A percentile compares a stretch with the other conserved stretches of the same genome.
Evolutionary conservation across 495 filamentous ascomycete genomes (phyloP).

Genomic region (Lepidopterella palustris): DNA sequence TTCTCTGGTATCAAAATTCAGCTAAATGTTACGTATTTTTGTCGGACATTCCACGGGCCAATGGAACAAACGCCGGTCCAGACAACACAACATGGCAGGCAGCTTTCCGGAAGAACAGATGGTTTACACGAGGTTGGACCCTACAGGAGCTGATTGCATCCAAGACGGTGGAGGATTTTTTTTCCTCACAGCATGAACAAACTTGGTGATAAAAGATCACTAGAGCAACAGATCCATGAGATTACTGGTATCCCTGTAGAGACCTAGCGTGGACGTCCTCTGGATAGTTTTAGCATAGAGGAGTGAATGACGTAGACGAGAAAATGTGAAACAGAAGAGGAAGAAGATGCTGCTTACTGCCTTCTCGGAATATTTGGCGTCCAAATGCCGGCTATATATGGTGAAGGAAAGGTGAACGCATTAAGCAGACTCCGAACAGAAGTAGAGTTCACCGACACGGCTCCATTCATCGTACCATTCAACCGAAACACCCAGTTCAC

Average conservation of each 20-base stretch:
- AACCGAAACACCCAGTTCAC: too few species aligned
- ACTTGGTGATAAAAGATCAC: neutral
- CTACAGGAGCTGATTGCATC: conserved; percentile 4
- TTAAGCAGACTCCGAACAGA: conserved; percentile 11
- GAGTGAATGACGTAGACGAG: conserved; percentile 8
- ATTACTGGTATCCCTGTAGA: neutral
- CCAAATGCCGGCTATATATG: conserved; percentile 13
- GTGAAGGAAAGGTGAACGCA: conserved; percentile 11
- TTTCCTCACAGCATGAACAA: neutral
- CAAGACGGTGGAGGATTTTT: neutral
- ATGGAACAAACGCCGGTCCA: too few species aligned
- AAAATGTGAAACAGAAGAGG: conserved; percentile 4
- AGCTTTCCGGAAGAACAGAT: neutral
- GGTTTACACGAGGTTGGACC: conserved; percentile 1
- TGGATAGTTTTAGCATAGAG: neutral
- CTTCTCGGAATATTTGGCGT: conserved; percentile 16
- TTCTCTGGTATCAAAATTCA: neutral
- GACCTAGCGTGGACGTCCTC: neutral
- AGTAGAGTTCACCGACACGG: too few species aligned
- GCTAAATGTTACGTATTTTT: neutral
- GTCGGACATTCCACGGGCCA: neutral
- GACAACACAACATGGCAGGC: neutral
- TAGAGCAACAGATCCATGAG: too few species aligned
- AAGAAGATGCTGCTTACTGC: conserved; percentile 13
- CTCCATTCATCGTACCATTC: too few species aligned